Base-by-base conservation (phyloP, 2,329 filamentous ascomycete species). In the Penicillium italicum region DNA sequence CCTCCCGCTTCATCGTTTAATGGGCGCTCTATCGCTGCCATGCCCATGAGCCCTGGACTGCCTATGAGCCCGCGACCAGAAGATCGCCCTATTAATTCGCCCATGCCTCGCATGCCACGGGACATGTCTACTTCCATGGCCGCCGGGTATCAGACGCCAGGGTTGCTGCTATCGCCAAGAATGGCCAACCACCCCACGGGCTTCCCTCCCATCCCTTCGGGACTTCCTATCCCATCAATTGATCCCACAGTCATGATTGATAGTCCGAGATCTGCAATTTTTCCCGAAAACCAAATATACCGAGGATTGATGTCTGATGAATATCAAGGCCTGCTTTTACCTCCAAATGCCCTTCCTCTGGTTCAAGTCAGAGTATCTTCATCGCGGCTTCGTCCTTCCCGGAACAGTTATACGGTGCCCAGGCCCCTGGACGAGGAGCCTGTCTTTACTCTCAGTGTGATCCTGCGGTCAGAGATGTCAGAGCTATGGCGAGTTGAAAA, bases 401-500 rank as follows among this genome's bases (percentile, higher is more conserved):
- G 93, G 60, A 86, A 91, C 36, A 97, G 92, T 70, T 83, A 94
- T 63, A 79, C 96, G 66, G 89, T 86, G 2, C 79, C 91, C 11
- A 93, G 85, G 48, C 87, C 90, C 58, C 79, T 89, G 20, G 92
- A 97, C 55, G 93, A 96, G 69, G 92, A 97, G 65, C 91, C 92
- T 0, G 93, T 97, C 0, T 97, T 97, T 67, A 96, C 91, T 0
- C 79, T 99, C 50, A 92, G 91, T 18, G 79, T 99, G 34, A 88
- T 91, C 65, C 89, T 89, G 10, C 86, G 92, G 52, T 87, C 86
- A 0, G 67, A 72, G 30, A 66, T 67, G 48, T 57, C 59, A 30
- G 93, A 97, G 71, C 79, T 99, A 11, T 97, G 94, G 93, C 86
- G 93, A 30, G 85, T 96, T 7, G 94, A 99, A 74, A 99, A 99